Evolutionary conservation across 306 rosid genomes (phyloP).

Genomic region (Trichosanthes truncata): DNA sequence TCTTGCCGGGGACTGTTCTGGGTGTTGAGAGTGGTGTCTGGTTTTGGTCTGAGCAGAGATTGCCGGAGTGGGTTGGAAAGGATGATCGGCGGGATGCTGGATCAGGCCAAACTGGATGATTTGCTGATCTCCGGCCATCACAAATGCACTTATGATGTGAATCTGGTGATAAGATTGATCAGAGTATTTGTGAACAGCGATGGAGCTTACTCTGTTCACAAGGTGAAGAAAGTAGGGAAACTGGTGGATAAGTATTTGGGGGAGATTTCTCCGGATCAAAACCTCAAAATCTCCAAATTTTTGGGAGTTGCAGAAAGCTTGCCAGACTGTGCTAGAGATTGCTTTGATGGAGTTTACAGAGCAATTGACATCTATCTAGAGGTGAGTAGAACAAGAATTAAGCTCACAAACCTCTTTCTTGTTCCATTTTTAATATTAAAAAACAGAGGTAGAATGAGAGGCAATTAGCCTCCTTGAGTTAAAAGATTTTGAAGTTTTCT

Average conservation of each 20-base stretch:
- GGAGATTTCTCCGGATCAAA: constrained; percentile 68
- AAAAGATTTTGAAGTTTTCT: neutral
- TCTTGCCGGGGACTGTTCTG: constrained; percentile 61
- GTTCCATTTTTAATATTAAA: neutral
- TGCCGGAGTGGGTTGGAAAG: constrained; percentile 45
- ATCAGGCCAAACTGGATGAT: constrained; percentile 63
- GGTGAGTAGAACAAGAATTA: constrained; percentile 20
- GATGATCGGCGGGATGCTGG: constrained; percentile 56
- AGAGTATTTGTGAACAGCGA: constrained; percentile 33
- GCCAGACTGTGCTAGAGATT: constrained; percentile 57
- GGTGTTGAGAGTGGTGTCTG: constrained; percentile 49
- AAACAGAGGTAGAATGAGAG: neutral
- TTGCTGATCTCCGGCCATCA: constrained; percentile 33
- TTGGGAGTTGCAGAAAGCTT: constrained; percentile 57
- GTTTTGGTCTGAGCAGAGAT: constrained; percentile 38
- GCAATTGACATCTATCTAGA: constrained; percentile 73
- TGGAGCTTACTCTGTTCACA: constrained; percentile 14
- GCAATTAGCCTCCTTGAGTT: neutral
- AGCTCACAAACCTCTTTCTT: neutral
- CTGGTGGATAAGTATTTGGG: constrained; percentile 53
- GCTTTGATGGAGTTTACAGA: constrained; percentile 59
- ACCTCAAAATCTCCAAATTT: constrained; percentile 57
- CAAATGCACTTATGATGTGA: constrained; percentile 53
- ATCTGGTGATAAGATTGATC: constrained; percentile 52
- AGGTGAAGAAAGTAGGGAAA: constrained; percentile 54